Base-by-base conservation (phyloP, 2,329 filamentous ascomycete species). In the Aspergillus sp. region DNA sequence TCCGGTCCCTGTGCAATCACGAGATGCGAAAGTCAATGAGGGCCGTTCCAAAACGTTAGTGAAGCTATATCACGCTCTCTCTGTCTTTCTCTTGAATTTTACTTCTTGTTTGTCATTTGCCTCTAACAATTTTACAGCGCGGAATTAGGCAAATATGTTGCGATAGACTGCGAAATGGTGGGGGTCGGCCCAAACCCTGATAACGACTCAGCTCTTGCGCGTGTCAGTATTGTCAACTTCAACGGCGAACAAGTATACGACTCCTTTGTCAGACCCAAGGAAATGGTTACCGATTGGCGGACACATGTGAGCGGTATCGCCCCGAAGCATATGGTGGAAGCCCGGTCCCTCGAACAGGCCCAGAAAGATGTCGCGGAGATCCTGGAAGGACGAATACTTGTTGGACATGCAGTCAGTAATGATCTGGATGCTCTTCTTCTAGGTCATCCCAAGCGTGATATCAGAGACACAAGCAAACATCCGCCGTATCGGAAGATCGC, bases 81-180 rank as follows among this genome's bases (percentile, higher is more conserved):
- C n/a, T 27, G n/a, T 13, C 27, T 11, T 27, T 27, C 34, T 29
- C 27, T 30, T 30, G 35, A 28, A 37, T 45, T 45, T 39, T 54
- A 67, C 38, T 28, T 34, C 7, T 27, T 33, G 37, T 6, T 4
- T 9, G 6, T 9, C 8, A 37, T 40, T 28, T 10, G 33, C 42
- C 37, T 38, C 53, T 57, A 43, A 58, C 43, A 10, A n/a, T 30
- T 61, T 50, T 65, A 72, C 26, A 79, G 76, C 5, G 69, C 85
- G 31, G 80, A 89, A 42, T 72, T 90, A 13, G 93, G 91, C 40
- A 95, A 93, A 75, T 98, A 95, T 64, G 72, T 98, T 34, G 86
- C 88, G 13, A 81, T 98, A 37, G 93, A 98, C 71, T 98, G 93
- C 67, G 93, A 98, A 70, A 98, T 98, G 93, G 93, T 98, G 27